phyloP scores from a whole-genome alignment of 768 basidiomycete genomes.

The Artomyces pyxidatus region DNA sequence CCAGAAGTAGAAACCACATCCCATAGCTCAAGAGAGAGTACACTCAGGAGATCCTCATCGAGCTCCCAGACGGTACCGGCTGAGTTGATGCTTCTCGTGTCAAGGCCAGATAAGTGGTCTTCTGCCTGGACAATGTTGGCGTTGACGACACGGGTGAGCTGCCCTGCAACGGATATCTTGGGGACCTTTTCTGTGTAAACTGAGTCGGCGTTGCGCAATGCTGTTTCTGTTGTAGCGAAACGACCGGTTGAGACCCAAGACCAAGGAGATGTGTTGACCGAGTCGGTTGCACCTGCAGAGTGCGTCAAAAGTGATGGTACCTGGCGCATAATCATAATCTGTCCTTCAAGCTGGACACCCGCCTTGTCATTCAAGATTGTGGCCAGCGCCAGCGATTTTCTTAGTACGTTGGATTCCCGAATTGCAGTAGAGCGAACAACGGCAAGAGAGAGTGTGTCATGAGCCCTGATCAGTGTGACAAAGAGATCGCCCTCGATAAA shows the following conservation, averaged over 20 bases:
- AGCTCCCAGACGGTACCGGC: neutral
- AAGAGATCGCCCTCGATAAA: neutral
- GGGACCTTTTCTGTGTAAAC: neutral
- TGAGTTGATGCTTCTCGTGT: neutral
- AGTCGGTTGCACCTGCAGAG: neutral
- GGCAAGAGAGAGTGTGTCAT: neutral
- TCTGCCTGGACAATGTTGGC: neutral
- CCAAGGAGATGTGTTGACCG: neutral
- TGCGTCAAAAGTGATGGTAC: neutral
- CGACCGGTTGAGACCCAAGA: neutral
- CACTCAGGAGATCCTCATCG: neutral
- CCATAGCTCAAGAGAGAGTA: neutral
- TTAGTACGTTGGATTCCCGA: neutral
- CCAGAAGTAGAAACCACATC: neutral
- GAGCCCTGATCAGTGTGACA: neutral
- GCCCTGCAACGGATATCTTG: neutral
- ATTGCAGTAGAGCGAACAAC: neutral
- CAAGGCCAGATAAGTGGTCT: neutral
- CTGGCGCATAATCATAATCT: too few species aligned
- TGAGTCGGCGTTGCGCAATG: neutral
- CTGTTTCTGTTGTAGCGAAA: neutral
- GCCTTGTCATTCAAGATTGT: neutral
- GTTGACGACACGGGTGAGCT: neutral
- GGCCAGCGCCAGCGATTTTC: neutral
- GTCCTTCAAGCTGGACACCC: neutral